These are phyloP conservation scores for Vaccinium vitisidaea DNA, from an alignment of 148 eudicot genomes.

Conservation along the genomic window DNA sequence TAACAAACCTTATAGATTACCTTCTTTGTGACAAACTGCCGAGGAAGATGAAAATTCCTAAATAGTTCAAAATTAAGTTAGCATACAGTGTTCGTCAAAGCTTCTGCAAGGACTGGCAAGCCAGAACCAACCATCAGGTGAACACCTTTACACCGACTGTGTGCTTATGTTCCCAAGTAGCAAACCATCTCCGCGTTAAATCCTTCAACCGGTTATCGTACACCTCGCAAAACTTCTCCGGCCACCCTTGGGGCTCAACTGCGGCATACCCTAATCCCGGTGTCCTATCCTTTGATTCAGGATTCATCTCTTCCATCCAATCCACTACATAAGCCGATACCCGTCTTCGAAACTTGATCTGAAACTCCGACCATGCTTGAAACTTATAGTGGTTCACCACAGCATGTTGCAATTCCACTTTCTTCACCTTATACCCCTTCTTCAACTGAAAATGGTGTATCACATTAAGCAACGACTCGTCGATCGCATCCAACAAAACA, in stretches of 20 bases:
- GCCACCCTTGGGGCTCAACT: constrained; percentile 63
- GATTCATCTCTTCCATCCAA: constrained; percentile 53
- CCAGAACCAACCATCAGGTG: background rate
- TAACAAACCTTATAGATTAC: background rate
- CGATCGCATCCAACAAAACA: constrained; percentile 42
- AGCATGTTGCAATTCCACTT: constrained; percentile 21
- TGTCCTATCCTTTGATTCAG: constrained; percentile 56
- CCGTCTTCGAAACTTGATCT: constrained; percentile 63
- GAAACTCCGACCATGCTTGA: constrained; percentile 88
- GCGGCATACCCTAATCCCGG: constrained; percentile 66
- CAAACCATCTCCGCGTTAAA: constrained; percentile 53
- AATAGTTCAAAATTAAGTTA: background rate
- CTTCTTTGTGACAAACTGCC: background rate
- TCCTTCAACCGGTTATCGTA: constrained; percentile 47
- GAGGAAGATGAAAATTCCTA: background rate
- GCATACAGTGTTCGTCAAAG: background rate
- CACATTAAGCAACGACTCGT: constrained; percentile 57
- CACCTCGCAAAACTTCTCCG: constrained; percentile 62
- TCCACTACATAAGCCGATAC: constrained; percentile 83
- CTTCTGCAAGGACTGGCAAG: background rate
- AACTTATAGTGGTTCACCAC: constrained; percentile 78
- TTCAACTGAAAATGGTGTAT: constrained; percentile 66
- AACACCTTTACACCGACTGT: background rate
- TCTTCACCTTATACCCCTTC: constrained; percentile 33
- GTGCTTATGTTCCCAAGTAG: background rate